These are phyloP conservation scores for Lasiodiplodia theobromae DNA, from an alignment of 2,329 filamentous ascomycete species.

Conservation along the genomic window DNA sequence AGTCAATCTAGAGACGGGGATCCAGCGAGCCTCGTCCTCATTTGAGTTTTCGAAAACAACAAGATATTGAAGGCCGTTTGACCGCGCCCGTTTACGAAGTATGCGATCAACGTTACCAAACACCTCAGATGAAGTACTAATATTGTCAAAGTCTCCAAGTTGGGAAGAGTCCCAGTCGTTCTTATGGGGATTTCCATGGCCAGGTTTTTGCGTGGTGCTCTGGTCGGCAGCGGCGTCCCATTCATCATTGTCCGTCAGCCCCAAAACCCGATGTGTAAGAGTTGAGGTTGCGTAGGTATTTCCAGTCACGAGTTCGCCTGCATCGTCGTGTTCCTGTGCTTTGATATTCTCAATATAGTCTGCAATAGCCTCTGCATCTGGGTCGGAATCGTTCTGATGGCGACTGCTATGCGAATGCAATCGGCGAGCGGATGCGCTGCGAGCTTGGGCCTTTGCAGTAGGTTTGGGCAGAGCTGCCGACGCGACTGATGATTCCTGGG, in stretches of 20 bases:
- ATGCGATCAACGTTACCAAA: conserved; percentile 52
- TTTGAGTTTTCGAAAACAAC: conserved; percentile 56
- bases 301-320: conserved; percentile 31
- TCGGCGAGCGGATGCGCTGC: neutral
- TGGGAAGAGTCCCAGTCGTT: conserved; percentile 54
- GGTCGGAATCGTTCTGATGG: neutral
- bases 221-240: conserved; percentile 32
- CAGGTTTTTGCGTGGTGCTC: neutral
- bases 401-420: neutral
- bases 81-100: conserved; percentile 54
- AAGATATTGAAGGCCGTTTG: conserved; percentile 58
- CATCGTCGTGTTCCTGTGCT: conserved; percentile 51
- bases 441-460: too few relatives aligned
- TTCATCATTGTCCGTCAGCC: conserved; percentile 42
- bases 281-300: conserved; percentile 33
- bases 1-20: conserved; percentile 44
- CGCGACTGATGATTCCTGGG: neutral
- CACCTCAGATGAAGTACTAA: conserved; percentile 59
- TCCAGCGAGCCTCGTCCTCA: conserved; percentile 59
- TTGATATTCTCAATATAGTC: conserved; percentile 76
- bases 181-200: conserved; percentile 24
- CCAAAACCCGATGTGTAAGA: conserved; percentile 39
- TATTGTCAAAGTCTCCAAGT: conserved; percentile 55
- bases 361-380: conserved; percentile 64
- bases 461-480: neutral